Base-by-base conservation (phyloP, 768 basidiomycete genomes). In the Tulasnella sp. region DNA sequence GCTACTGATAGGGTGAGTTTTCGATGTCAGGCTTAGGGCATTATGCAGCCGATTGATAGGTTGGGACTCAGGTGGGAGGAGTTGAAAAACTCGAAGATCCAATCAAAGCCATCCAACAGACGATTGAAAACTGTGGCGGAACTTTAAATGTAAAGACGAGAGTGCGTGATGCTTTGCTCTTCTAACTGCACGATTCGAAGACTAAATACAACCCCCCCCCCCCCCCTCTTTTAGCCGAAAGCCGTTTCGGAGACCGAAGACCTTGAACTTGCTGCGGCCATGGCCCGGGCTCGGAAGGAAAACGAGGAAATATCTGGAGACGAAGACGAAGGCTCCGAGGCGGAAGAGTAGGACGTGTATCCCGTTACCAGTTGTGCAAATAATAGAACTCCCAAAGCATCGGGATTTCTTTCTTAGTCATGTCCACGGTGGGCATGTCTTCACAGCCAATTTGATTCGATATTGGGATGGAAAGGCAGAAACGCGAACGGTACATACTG, bases 201-300 rank as follows among this genome's bases (percentile, higher is more conserved):
- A 11, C 29, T 72, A n/a, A 19, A 22, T 40, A 17, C 40, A 34
- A 25, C 42, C 31, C 37, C 14, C 29, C n/a, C n/a, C n/a, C n/a
- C n/a, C n/a, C n/a, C n/a, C n/a, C n/a, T n/a, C n/a, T n/a, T n/a
- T 38, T 79, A 97, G 95, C 97, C 97, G 77, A 99, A 99, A 87
- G 95, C 97, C 1, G 92, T 99, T 45, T 96, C 94, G 34, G 97
- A 98, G 83, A 93, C 93, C 5, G 97, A 99, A 84, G 97, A 99
- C 83, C 93, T 95, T 79, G 97, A 98, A 82, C 89, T 99, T 78
- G 96, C 95, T 0, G 93, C 95, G 79, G 91, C 97, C 80, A 98
- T 99, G 97, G 94, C 92, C 49, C 93, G 94, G 83, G 96, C 92
- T 25, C 92, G 92, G 77, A 88, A 90, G 82, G 97, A 97, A 85